phyloP scores from a whole-genome alignment of 805 yeast species.

The Candida suzukii region DNA sequence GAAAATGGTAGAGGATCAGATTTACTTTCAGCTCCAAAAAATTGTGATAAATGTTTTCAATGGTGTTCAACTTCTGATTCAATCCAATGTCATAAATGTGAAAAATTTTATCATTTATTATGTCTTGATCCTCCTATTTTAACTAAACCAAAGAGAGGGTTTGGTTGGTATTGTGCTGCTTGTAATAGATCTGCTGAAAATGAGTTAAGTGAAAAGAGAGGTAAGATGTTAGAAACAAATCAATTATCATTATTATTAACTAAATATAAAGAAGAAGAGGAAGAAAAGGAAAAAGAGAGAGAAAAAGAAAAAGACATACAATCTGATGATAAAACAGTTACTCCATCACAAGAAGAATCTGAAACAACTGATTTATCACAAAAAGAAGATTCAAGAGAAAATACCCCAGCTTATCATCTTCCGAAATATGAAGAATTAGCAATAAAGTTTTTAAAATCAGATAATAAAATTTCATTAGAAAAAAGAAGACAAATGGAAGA shows the following conservation, averaged over 20 bases:
- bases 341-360: conserved; percentile 1
- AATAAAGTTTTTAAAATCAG: conserved; percentile 41
- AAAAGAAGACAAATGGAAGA: conserved; percentile 54
- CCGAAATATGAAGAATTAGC: conserved; percentile 58
- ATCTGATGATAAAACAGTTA: background rate
- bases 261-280: background rate
- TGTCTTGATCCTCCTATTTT: conserved; percentile 82
- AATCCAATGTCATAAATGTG: conserved; percentile 75
- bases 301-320: conserved; percentile 1
- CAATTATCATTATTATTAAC: conserved; percentile 5
- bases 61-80: conserved; percentile 78
- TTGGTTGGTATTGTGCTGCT: conserved; percentile 82
- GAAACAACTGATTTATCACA: conserved; percentile 2
- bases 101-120: conserved; percentile 62
- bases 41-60: conserved; percentile 71
- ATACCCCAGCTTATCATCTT: conserved; percentile 10
- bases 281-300: conserved; percentile 1
- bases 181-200: conserved; percentile 59
- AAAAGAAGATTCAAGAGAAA: conserved; percentile 3
- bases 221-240: conserved; percentile 24
- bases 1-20: conserved; percentile 64
- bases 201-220: conserved; percentile 29
- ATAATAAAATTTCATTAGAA: conserved; percentile 30
- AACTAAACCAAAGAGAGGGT: conserved; percentile 77
- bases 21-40: conserved; percentile 53